Conservation (phyloP, 2,329 filamentous ascomycete species). For the Colletotrichum kahawae region DNA sequence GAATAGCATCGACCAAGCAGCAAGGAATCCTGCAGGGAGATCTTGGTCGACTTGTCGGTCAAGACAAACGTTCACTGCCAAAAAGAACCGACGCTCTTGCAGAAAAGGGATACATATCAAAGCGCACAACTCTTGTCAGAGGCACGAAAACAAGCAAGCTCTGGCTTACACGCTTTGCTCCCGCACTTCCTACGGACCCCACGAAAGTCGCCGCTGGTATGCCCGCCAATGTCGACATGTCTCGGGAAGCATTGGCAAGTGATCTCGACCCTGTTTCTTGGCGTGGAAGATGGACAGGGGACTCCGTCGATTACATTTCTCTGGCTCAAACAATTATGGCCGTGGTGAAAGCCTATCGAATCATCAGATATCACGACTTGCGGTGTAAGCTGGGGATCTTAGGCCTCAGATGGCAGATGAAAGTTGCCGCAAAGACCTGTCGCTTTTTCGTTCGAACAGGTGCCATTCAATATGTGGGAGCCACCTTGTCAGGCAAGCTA, state of each 20-base stretch:
- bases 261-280: slow-evolving; percentile 62
- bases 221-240: slow-evolving; percentile 23
- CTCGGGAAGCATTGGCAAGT: slow-evolving; percentile 28
- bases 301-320: slow-evolving; percentile 62
- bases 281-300: slow-evolving; percentile 60
- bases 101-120: slow-evolving; percentile 66
- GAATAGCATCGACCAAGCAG: slow-evolving; percentile 59
- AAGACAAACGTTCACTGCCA: slow-evolving; percentile 69
- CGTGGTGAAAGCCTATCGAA: slow-evolving; percentile 61
- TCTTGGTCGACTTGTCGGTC: slow-evolving; percentile 59
- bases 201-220: slow-evolving; percentile 9
- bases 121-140: slow-evolving; percentile 62
- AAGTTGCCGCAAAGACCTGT: slow-evolving; percentile 61
- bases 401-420: slow-evolving; percentile 64
- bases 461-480: slow-evolving; percentile 61
- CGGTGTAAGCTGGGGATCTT: slow-evolving; percentile 62
- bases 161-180: slow-evolving; percentile 63
- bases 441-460: slow-evolving; percentile 62
- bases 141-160: slow-evolving; percentile 68
- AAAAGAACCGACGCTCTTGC: slow-evolving; percentile 64
- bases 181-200: slow-evolving; percentile 40
- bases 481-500: slow-evolving; percentile 56
- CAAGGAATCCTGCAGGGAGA: slow-evolving; percentile 67
- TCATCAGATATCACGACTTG: slow-evolving; percentile 63
- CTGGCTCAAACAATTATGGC: slow-evolving; percentile 63